Evolutionary conservation across 225 moss, liverwort and hornwort species (phyloP).

Genomic region (Lunularia cruciata): DNA sequence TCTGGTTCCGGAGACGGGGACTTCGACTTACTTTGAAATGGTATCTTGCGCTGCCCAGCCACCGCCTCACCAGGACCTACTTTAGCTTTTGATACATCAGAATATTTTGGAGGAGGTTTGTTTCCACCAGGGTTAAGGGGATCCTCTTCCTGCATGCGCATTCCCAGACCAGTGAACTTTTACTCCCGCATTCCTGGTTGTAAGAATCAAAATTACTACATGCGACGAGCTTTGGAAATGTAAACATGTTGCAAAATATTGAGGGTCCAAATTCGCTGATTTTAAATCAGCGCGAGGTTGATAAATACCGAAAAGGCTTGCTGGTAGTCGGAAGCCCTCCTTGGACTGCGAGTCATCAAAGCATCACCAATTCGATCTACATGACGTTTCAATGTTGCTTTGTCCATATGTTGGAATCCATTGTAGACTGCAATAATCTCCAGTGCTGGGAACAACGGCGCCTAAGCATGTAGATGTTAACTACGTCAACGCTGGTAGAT

Average conservation of each 20-base stretch:
- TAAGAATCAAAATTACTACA: too few species aligned
- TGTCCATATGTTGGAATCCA: constrained; percentile 89
- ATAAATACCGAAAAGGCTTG: constrained; percentile 7
- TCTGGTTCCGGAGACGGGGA: constrained; percentile 13
- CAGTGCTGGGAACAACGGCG: constrained; percentile 73
- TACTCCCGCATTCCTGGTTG: too few species aligned
- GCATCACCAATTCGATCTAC: constrained; percentile 49
- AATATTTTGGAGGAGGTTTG: not conserved
- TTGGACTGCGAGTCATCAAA: constrained; percentile 29
- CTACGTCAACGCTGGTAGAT: too few species aligned
- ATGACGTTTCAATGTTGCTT: constrained; percentile 53
- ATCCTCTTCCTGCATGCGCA: constrained; percentile 2
- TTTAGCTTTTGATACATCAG: not conserved
- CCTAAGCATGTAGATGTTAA: too few species aligned
- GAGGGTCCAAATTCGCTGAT: too few species aligned
- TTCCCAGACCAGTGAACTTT: not conserved
- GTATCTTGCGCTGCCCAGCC: constrained; percentile 31
- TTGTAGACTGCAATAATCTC: constrained; percentile 83
- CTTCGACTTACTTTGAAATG: constrained; percentile 39
- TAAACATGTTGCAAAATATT: not conserved
- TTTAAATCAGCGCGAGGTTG: too few species aligned
- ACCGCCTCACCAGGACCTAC: constrained; percentile 15
- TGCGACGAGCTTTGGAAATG: too few species aligned
- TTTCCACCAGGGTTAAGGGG: not conserved
- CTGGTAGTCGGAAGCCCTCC: constrained; percentile 23